A percentile compares a stretch with the other conserved stretches of the same genome.
Evolutionary conservation across 805 yeast species (phyloP).

Genomic region (Hanseniaspora occidentalis): DNA sequence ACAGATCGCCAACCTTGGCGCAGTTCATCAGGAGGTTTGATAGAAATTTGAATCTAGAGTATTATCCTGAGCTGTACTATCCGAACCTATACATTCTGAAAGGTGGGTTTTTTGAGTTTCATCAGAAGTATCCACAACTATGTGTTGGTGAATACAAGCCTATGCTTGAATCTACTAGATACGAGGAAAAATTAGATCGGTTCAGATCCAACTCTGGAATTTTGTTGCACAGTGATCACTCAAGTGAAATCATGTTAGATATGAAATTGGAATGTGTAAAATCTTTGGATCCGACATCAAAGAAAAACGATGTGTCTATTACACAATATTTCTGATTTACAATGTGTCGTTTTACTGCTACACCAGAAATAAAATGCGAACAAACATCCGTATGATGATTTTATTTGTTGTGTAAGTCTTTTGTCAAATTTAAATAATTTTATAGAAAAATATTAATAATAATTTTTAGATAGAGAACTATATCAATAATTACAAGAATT

Average conservation of each 20-base stretch:
- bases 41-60: conserved; percentile 55
- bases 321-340: too few species aligned
- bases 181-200: neutral
- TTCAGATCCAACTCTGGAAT: neutral
- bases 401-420: too few species aligned
- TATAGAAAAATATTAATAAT: too few species aligned
- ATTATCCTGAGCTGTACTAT: conserved; percentile 70
- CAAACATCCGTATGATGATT: too few species aligned
- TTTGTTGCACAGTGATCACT: neutral
- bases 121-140: conserved; percentile 38
- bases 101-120: conserved; percentile 85
- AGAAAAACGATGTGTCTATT: too few species aligned
- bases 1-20: conserved; percentile 92
- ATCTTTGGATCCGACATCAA: too few species aligned
- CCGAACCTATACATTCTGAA: conserved; percentile 84
- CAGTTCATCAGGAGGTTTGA: conserved; percentile 73
- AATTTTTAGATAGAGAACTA: too few species aligned
- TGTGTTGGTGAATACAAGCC: conserved; percentile 62
- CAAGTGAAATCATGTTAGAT: conserved; percentile 1
- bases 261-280: neutral
- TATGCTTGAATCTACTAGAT: neutral
- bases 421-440: too few species aligned
- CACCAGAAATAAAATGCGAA: too few species aligned
- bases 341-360: too few species aligned
- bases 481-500: too few species aligned